phyloP scores from a whole-genome alignment of 371 early-diverging fungal genomes.

The Circinella umbellata region DNA sequence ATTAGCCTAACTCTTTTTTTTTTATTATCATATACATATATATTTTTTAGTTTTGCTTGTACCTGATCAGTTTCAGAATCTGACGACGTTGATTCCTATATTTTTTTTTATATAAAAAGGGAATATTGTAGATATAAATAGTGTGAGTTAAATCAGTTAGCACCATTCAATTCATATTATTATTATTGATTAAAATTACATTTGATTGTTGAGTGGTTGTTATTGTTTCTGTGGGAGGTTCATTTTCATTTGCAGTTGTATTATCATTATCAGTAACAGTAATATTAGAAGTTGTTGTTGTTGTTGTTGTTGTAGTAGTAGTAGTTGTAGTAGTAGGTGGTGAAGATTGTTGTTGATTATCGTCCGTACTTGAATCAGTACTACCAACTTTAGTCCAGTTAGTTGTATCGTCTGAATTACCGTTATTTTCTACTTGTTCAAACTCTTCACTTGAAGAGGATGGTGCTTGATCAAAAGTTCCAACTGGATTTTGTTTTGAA shows the following conservation, averaged over 20 bases:
- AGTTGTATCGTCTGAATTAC: not conserved
- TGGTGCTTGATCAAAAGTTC: slow-evolving; percentile 1
- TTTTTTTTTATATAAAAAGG: no score
- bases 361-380: not conserved
- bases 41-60: not conserved
- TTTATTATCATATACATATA: not conserved
- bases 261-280: no score
- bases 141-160: no score
- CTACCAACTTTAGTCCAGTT: slow-evolving; percentile 1
- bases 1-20: not conserved
- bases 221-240: no score
- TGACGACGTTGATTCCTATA: not conserved
- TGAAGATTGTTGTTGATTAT: not conserved
- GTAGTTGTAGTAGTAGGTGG: not conserved
- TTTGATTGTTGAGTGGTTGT: no score
- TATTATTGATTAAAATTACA: no score
- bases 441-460: slow-evolving; percentile 5
- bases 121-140: no score
- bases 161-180: not conserved
- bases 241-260: no score
- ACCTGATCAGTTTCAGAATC: slow-evolving; percentile 7
- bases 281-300: not conserved
- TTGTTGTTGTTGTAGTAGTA: not conserved
- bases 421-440: not conserved
- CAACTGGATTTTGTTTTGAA: slow-evolving; percentile 8